Evolutionary conservation across 2,329 filamentous ascomycete species (phyloP).

Genomic region (Xenoacremonium recifei): DNA sequence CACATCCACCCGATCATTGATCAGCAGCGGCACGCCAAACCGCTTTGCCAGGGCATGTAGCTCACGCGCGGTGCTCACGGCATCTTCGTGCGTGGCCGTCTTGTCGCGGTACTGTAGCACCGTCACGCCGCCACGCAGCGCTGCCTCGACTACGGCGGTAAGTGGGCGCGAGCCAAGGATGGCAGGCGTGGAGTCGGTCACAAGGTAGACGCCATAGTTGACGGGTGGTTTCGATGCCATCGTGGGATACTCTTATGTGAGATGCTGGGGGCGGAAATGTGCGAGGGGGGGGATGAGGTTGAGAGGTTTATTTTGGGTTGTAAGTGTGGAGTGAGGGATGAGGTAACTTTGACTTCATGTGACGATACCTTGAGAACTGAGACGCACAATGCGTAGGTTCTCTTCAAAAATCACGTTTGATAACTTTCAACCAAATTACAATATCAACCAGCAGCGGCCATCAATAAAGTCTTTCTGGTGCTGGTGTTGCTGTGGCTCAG

Average conservation of each 20-base stretch:
- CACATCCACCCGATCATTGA: conserved; percentile 92
- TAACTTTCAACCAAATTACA: no score
- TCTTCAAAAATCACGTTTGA: no score
- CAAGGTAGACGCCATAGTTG: conserved; percentile 84
- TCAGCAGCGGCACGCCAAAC: conserved; percentile 74
- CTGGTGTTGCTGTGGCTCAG: no score
- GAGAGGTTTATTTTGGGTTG: no score
- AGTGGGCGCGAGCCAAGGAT: conserved; percentile 75
- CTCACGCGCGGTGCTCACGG: conserved; percentile 67
- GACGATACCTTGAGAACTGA: no score
- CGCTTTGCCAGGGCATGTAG: conserved; percentile 70
- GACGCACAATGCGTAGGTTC: no score
- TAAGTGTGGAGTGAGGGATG: no score
- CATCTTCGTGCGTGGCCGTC: conserved; percentile 66
- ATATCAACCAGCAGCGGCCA: no score
- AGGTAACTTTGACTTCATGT: no score
- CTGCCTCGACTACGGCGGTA: conserved; percentile 69
- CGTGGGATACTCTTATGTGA: not conserved
- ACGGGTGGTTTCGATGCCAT: conserved; percentile 35
- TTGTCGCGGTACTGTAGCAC: conserved; percentile 93
- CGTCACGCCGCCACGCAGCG: conserved; percentile 77
- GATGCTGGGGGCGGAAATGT: not conserved
- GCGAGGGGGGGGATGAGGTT: not conserved
- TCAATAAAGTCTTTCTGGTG: no score
- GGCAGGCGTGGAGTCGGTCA: conserved; percentile 87